Conservation (phyloP, 2,329 filamentous ascomycete species). For the Aureobasidium sp. region DNA sequence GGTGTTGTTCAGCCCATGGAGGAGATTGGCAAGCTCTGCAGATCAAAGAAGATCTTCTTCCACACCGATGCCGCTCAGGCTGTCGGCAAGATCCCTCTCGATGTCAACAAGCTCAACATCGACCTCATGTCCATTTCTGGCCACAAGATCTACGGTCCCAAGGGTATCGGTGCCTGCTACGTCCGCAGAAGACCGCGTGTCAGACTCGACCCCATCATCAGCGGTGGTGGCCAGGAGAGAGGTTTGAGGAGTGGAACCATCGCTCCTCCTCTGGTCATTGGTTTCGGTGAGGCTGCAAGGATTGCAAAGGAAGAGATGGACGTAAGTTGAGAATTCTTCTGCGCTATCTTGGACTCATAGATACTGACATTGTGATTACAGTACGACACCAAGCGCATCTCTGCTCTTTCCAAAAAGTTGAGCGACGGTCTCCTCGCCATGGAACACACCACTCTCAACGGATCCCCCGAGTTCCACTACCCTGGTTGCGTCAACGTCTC, state of each 20-base stretch:
- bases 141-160: constrained; percentile 97
- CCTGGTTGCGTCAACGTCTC: constrained; percentile 97
- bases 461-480: constrained; percentile 74
- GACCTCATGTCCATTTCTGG: constrained; percentile 98
- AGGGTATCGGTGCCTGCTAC: constrained; percentile 94
- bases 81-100: constrained; percentile 94
- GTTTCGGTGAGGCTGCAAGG: constrained; percentile 91
- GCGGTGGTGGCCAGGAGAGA: constrained; percentile 90
- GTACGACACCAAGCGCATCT: constrained; percentile 88
- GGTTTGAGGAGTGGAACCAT: constrained; percentile 90
- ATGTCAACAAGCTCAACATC: constrained; percentile 96
- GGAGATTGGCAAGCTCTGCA: constrained; percentile 86
- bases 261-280: constrained; percentile 78
- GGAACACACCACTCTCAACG: constrained; percentile 90
- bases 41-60: constrained; percentile 91
- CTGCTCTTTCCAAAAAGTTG: constrained; percentile 71
- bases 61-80: constrained; percentile 95
- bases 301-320: constrained; percentile 83
- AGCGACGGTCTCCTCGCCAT: constrained; percentile 73
- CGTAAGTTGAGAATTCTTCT: constrained; percentile 42
- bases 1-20: constrained; percentile 96
- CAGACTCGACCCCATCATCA: constrained; percentile 91
- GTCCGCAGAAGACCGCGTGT: constrained; percentile 87
- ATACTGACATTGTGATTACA: constrained; percentile 32
- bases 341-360: constrained; percentile 13